Evolutionary conservation across 2,329 filamentous ascomycete genomes (phyloP), one percentile per base, ranked within the genome.

Genomic region (Nakataea oryzae): DNA sequence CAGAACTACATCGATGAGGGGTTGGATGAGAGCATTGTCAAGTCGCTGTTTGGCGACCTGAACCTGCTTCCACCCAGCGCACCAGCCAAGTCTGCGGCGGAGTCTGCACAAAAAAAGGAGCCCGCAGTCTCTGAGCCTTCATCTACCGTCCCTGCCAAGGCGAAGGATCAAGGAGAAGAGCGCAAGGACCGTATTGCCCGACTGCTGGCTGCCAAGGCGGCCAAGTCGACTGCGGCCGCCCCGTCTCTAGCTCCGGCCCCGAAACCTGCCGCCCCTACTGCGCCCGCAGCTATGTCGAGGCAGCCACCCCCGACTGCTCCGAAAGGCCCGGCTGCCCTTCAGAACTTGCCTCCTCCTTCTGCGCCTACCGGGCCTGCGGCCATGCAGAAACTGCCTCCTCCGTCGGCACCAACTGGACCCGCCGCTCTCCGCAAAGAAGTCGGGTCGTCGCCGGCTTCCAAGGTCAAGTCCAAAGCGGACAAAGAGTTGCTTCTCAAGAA

Each of bases 141-240:
- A 9, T 47, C 2, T 13, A 57, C 13, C 17, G 54, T 3, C 9
- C 24, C 5, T 9, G 32, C 50, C 58, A 50, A 54, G n/a, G 24
- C 47, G 17, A 27, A 28, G 21, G 60, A 61, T 26, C 64, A 66
- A 27, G 57, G 63, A n/a, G 79, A 89, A 65, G 86, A 89, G 69
- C 82, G 90, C 27, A 90, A 90, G 67, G 89, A 91, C 66, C 85
- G 90, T 55, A 90, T 93, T 64, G 89, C 89, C 4, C 85, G 87
- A 59, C 80, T 92, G 62, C 79, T 92, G 62, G 89, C 89, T n/a
- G 86, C 84, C 1, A 92, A 90, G 71, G 82, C 81, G 60, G 83
- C 84, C 41, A 47, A 57, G 13, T 21, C 60, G 30, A n/a, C 60
- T 32, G 34, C 26, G 11, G 14, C 60, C 12, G 17, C 60, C 17